Conservation (phyloP, 306 rosid species). For the Quercus glauca region DNA sequence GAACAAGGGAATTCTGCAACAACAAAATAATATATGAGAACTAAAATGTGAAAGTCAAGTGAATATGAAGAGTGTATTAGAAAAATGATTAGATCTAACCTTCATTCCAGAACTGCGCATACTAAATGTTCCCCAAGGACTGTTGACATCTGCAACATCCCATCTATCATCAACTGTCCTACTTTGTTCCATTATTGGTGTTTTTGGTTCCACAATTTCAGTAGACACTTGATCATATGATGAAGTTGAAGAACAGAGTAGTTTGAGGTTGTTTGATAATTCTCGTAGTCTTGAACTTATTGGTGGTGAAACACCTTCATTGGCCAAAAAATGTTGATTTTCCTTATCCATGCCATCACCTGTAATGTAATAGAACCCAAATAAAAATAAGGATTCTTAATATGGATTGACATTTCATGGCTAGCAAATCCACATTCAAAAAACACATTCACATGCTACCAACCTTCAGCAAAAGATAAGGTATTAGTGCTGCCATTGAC, state of each 20-base stretch:
- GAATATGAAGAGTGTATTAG: not conserved
- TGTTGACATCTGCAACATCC: conserved; percentile 34
- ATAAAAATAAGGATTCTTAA: not conserved
- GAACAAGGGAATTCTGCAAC: conserved; percentile 59
- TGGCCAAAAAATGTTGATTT: conserved; percentile 22
- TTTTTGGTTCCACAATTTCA: conserved; percentile 51
- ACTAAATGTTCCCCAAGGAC: conserved; percentile 72
- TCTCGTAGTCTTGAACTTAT: conserved; percentile 67
- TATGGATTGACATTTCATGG: not conserved
- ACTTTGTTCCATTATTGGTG: conserved; percentile 46
- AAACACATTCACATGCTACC: conserved; percentile 10
- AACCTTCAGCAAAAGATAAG: conserved; percentile 41
- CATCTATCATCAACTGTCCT: conserved; percentile 23
- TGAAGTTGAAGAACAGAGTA: conserved; percentile 46
- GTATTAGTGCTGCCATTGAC: conserved; percentile 13
- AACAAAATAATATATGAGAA: conserved; percentile 1
- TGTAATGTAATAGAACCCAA: conserved; percentile 24
- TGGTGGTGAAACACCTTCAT: conserved; percentile 54
- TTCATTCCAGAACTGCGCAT: conserved; percentile 55
- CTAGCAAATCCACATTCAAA: conserved; percentile 4
- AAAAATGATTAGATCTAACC: conserved; percentile 39
- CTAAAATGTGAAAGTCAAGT: conserved; percentile 5
- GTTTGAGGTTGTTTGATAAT: conserved; percentile 49
- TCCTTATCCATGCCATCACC: conserved; percentile 43
- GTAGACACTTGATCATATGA: conserved; percentile 18